Conservation (phyloP, 768 basidiomycete species). For the Phlebiopsis gigantea region DNA sequence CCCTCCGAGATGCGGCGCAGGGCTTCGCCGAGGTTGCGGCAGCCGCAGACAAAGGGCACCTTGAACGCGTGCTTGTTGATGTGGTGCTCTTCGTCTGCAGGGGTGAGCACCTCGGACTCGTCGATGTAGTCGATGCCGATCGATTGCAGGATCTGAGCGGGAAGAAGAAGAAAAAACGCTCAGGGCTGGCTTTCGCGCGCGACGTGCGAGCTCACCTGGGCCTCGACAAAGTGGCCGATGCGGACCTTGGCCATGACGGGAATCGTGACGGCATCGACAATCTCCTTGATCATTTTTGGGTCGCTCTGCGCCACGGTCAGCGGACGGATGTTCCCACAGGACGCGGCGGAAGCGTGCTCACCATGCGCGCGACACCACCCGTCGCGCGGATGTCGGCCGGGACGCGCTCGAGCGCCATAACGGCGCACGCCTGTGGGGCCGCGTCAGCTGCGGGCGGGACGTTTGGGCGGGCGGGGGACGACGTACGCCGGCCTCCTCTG, state of each 20-base stretch:
- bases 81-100: constrained; percentile 93
- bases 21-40: constrained; percentile 92
- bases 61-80: constrained; percentile 97
- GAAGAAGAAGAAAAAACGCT: not conserved
- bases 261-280: constrained; percentile 91
- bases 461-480: not conserved
- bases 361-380: constrained; percentile 97
- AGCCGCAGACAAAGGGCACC: constrained; percentile 94
- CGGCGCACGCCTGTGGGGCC: constrained; percentile 67
- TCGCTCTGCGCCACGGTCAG: constrained; percentile 56
- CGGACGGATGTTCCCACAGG: not conserved
- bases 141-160: constrained; percentile 77
- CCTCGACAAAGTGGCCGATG: constrained; percentile 97
- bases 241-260: constrained; percentile 96
- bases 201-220: constrained; percentile 55
- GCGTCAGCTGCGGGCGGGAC: not conserved
- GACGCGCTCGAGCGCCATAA: constrained; percentile 95
- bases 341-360: constrained; percentile 29
- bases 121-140: constrained; percentile 97
- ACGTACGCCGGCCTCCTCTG: constrained; percentile 79
- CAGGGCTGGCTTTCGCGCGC: not conserved
- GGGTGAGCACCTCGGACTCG: constrained; percentile 91
- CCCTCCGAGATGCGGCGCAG: constrained; percentile 95
- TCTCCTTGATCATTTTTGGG: constrained; percentile 94
- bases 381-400: constrained; percentile 90